Base-by-base conservation (phyloP, 331 rosid genomes). In the Quercus phellos region DNA sequence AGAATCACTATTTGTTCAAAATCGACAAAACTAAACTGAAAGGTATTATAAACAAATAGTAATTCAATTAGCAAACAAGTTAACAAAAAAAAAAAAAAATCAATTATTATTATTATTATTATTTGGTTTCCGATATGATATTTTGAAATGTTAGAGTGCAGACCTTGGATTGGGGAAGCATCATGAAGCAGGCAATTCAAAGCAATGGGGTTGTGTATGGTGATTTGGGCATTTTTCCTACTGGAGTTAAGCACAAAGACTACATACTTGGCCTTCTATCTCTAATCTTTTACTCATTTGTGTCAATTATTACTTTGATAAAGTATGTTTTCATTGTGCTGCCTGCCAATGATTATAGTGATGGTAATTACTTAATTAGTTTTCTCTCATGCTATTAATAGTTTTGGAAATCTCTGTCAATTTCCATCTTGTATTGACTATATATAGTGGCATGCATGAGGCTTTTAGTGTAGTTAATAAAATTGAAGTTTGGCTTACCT, bases 181-280 rank as follows among this genome's bases (percentile, higher is more conserved):
- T 88, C 22, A 2, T 90, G 77, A 88, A 77, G 4, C 79, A 90
- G 10, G 91, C 95, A 22, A 89, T 90, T 59, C 95, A 92, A 35
- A 90, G 96, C 74, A 46, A 90, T 0, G 89, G 97, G 50, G 75
- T 92, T 32, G 91, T 92, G 54, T 92, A 90, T 13, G 97, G 96
- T 29, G 93, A 92, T 72, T 83, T 90, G 6, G 97, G 97, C 12
- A 90, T 82, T 5, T 89, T 90, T 69, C 2, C 87, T 0, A 46
- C 69, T 0, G 88, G 83, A 3, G 82, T 90, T 17, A 78, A 84
- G 8, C 83, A 90, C 74, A 69, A 46, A 2, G 93, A 92, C 19
- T 93, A 92, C 51, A 73, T 92, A 10, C 70, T 92, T 77, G 97
- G 92, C 10, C 93, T 76, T 29, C 79, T 90, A n/a, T 88, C 93